Base-by-base conservation (phyloP, 805 yeast genomes). In the Monosporozyma aquatica region DNA sequence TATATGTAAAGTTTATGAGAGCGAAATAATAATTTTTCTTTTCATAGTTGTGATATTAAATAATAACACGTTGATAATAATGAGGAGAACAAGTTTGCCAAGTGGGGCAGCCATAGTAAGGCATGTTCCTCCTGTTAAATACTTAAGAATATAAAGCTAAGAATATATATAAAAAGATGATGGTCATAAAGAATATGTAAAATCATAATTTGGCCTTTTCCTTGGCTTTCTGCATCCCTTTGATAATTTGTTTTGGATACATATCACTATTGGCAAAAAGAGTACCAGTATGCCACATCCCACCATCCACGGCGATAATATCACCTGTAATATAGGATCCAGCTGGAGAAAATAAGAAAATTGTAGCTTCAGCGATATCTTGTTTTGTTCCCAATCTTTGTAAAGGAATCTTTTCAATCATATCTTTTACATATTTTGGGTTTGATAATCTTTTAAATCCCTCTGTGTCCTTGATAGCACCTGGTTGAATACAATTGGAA, bases 351-450 rank as follows among this genome's bases (percentile, higher is more conserved):
- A 89, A 83, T 52, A 90, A 66, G 58, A 68, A 89, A 1, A 84
- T 84, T 0, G 97, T 87, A 2, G 90, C 78, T 49, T 87, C 80
- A 13, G 97, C 96, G 55, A 89, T 84, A 58, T 90, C 97, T 42
- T 61, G 65, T 8, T 85, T 75, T 5, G 73, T 59, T 2, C 96
- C 96, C 23, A 76, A 60, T 58, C 84, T 70, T 56, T 76, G 84
- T 47, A 80, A 58, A 15, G 72, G 72, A 26, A 85, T 72, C 47
- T 66, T 70, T 42, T 66, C 58, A 2, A 62, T 56, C 25, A 77
- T 55, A 5, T 69, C 62, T 2, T 56, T 60, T 17, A 68, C 65
- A 18, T 69, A 62, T 17, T 73, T 55, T 6, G 55, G 71, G 4
- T 54, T 58, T 46, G 67, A 73, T 46, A 90, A 71, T 48, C 94